Conservation (phyloP, 1,284 basidiomycete genomes). For the Irpex sp. region DNA sequence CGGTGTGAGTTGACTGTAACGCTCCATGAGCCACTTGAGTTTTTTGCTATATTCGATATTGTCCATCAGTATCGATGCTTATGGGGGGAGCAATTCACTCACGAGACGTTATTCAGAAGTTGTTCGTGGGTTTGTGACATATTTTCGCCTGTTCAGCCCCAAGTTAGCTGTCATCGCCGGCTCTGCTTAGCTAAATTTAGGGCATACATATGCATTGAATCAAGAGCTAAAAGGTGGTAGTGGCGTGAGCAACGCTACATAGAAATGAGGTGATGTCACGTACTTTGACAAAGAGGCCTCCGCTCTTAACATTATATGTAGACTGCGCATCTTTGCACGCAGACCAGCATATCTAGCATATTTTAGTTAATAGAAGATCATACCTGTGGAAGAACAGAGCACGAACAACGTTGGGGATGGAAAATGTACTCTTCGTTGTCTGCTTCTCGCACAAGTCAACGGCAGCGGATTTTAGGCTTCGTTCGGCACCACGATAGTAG, state of each 20-base stretch:
- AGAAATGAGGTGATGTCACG: background rate
- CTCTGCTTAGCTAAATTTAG: background rate
- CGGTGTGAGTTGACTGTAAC: too few relatives aligned
- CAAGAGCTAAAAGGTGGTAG: background rate
- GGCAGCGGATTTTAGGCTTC: background rate
- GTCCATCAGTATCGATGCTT: too few relatives aligned
- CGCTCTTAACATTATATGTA: conserved; percentile 10
- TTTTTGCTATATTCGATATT: too few relatives aligned
- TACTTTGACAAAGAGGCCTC: conserved; percentile 19
- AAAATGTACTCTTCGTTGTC: background rate
- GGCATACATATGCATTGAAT: background rate
- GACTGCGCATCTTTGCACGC: conserved; percentile 19
- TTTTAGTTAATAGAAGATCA: background rate
- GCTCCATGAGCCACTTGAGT: too few relatives aligned
- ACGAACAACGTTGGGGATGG: background rate
- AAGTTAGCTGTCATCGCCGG: background rate
- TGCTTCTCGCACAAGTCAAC: background rate
- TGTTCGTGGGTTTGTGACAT: conserved; percentile 16
- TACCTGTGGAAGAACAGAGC: background rate
- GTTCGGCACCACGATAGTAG: background rate
- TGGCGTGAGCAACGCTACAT: background rate
- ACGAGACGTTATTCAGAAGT: conserved; percentile 18
- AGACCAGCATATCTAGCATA: conserved; percentile 17
- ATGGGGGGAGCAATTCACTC: background rate
- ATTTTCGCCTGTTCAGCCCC: conserved; percentile 9